phyloP scores from a whole-genome alignment of 441 rosid species.

The Sinapis alba region DNA sequence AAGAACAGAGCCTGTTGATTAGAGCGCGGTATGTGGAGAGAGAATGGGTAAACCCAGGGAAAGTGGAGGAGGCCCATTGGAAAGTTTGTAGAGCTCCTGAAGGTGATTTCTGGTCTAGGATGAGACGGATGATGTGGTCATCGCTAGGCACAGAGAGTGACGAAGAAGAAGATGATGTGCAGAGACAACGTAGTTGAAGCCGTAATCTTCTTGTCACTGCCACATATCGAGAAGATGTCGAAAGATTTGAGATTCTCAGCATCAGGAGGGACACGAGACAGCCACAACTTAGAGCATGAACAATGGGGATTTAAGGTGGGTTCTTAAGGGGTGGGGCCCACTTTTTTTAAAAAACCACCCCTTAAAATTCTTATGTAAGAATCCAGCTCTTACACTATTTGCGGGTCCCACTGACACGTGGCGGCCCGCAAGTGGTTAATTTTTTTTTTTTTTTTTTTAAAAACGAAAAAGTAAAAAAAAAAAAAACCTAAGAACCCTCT shows the following conservation, averaged over 20 bases:
- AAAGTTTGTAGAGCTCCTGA: conserved; percentile 67
- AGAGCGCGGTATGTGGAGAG: conserved; percentile 84
- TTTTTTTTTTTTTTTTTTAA: no score
- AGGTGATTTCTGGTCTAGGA: conserved; percentile 74
- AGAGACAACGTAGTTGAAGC: conserved; percentile 23
- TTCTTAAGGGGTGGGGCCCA: no score
- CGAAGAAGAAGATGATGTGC: no score
- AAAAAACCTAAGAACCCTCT: no score
- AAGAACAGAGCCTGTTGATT: conserved; percentile 55
- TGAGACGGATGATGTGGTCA: conserved; percentile 62
- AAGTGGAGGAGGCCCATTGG: conserved; percentile 71
- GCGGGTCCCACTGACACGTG: no score
- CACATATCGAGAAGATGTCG: conserved; percentile 15
- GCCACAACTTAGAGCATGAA: neutral
- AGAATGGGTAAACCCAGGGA: conserved; percentile 71
- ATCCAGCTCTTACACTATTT: no score
- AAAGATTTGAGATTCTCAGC: conserved; percentile 30
- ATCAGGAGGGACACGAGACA: conserved; percentile 18
- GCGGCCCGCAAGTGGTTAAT: no score
- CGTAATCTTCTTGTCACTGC: conserved; percentile 14
- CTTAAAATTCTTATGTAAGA: no score
- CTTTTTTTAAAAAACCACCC: no score
- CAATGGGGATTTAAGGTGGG: no score
- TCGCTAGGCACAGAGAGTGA: conserved; percentile 52
- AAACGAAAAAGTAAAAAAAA: no score